Conservation (phyloP, 352 stramenopile species). For the Globisporangium viniferum region DNA sequence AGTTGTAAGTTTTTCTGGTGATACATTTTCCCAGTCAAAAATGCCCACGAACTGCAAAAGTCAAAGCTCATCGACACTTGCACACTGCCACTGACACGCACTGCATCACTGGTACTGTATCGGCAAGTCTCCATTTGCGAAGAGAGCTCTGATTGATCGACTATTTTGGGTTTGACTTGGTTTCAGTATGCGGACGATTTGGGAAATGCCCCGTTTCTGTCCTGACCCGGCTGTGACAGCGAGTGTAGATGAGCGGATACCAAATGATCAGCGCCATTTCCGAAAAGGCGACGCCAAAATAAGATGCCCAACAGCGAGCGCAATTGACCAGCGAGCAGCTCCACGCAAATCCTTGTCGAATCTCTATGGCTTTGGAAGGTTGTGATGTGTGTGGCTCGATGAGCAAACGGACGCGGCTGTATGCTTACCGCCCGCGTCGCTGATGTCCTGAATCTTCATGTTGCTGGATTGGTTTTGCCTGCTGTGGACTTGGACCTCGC, state of each 20-base stretch:
- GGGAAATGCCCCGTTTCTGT: not conserved
- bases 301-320: not conserved
- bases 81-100: not conserved
- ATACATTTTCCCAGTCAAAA: not conserved
- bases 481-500: not conserved
- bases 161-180: not conserved
- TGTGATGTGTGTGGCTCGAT: constrained; percentile 1
- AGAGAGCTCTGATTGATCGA: not conserved
- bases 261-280: constrained; percentile 1
- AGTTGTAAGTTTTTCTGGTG: not conserved
- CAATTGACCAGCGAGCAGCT: not conserved
- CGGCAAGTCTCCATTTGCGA: not conserved
- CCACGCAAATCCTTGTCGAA: not conserved
- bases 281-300: not conserved
- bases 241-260: constrained; percentile 3
- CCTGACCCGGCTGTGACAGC: not conserved
- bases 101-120: not conserved
- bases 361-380: not conserved
- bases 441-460: not conserved
- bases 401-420: not conserved
- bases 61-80: not conserved
- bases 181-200: not conserved
- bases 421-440: not conserved
- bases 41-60: not conserved
- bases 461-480: not conserved